Evolutionary conservation across 2,329 filamentous ascomycete genomes (phyloP), one percentile per base, ranked within the genome.

Genomic region (Hymenoscyphus fraxineus): DNA sequence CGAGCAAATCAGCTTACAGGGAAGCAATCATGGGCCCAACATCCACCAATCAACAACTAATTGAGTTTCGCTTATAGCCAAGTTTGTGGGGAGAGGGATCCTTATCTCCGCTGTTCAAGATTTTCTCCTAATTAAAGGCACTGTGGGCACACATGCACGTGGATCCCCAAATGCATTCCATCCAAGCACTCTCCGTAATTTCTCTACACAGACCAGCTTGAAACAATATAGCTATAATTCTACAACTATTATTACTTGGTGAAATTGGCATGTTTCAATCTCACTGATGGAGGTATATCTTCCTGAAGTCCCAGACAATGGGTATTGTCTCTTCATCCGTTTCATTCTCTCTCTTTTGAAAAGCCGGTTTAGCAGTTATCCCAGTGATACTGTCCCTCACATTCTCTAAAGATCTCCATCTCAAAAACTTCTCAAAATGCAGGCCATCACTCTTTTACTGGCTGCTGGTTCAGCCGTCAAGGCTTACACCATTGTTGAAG

Each of bases 401-500:
- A 22, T 10, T 19, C 19, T 54, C 47, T 54, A 19, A 54, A 22
- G 19, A 54, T 54, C 47, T 27, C 22, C 19, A 27, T 54, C 13
- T 54, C 47, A 54, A 54, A 54, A 13, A 44, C 47, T 57, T 57
- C 55, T 57, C 55, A 57, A 38, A 6, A 57, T 57, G 55, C 55
- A 57, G n/a, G 27, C 32, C 13, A 57, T 57, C 32, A 32, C 55
- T 57, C 55, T 57, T 57, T 38, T 57, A 35, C 19, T 57, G 27
- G 55, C 55, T 2, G 55, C 55, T 32, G 55, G 22, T 38, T 15
- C 22, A 32, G 22, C 32, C 19, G 55, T 27, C 19, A 31, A 31
- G 12, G 55, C 55, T 16, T 57, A 61, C n/a, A 61, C 47, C n/a
- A 61, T 61, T 35, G 60, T 57, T 27, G 57, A 61, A 61, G 60